Conservation (phyloP, 192 early-diverging fungal species). For the Diversispora epigaea region DNA sequence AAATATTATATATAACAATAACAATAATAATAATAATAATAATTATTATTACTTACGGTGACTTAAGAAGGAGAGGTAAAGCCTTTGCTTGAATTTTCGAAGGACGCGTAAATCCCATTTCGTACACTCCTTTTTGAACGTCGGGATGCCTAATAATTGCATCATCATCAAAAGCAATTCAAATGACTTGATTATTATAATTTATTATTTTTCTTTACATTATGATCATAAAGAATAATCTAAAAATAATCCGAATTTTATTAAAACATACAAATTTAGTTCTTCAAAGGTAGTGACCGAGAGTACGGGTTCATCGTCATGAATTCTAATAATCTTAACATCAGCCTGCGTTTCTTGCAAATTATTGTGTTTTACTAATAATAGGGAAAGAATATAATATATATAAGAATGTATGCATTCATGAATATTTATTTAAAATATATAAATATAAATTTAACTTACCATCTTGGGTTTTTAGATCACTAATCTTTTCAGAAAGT, state of each 20-base stretch:
- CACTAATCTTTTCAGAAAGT: too few species aligned
- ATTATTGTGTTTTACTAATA: conserved; percentile 17
- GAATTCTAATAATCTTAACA: conserved; percentile 64
- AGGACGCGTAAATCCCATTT: conserved; percentile 88
- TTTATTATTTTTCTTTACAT: neutral
- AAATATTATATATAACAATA: neutral
- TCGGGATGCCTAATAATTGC: conserved; percentile 59
- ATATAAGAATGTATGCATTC: neutral
- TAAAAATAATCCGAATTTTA: neutral
- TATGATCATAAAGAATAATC: too few species aligned
- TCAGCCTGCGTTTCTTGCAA: conserved; percentile 42
- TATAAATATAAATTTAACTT: too few species aligned
- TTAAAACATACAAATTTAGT: conserved; percentile 58
- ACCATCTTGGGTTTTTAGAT: too few species aligned
- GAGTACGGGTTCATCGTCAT: conserved; percentile 73
- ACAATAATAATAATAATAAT: neutral
- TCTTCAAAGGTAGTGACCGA: conserved; percentile 79
- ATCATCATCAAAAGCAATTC: conserved; percentile 20
- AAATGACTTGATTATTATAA: neutral
- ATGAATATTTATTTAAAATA: neutral
- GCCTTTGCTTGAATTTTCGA: conserved; percentile 97
- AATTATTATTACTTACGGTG: conserved; percentile 58
- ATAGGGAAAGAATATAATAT: neutral
- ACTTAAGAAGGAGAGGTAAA: conserved; percentile 79
- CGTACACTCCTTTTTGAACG: conserved; percentile 90